These are phyloP conservation scores for Funneliformis mosseae DNA, from an alignment of 192 early-diverging fungal genomes.

Conservation along the genomic window DNA sequence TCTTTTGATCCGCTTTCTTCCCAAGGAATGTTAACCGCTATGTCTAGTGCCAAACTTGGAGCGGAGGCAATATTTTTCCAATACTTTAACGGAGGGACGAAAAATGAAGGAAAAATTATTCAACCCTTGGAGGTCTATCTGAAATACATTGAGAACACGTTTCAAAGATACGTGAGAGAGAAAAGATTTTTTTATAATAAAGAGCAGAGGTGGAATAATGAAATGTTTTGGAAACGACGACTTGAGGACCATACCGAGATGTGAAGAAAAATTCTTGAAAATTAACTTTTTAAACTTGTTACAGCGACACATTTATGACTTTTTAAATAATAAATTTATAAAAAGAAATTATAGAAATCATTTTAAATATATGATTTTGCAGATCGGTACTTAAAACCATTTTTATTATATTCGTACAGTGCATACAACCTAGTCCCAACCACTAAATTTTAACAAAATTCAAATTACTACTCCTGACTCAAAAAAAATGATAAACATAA, in stretches of 20 bases:
- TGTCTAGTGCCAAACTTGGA: conserved; percentile 19
- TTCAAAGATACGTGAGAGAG: conserved; percentile 7
- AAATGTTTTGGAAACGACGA: conserved; percentile 27
- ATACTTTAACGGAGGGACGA: neutral
- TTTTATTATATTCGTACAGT: too few relatives aligned
- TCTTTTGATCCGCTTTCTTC: conserved; percentile 33
- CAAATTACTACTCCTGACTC: too few relatives aligned
- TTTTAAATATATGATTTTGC: too few relatives aligned
- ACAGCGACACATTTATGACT: too few relatives aligned
- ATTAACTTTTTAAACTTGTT: too few relatives aligned
- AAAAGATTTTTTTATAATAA: conserved; percentile 31
- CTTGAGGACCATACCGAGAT: neutral
- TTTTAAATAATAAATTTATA: too few relatives aligned
- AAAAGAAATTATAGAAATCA: too few relatives aligned
- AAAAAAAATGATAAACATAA: too few relatives aligned
- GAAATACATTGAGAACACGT: neutral
- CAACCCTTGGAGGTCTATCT: conserved; percentile 17
- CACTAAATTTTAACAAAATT: too few relatives aligned
- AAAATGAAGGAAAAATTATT: neutral
- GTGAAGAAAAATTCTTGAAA: too few relatives aligned
- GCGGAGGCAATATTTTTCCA: conserved; percentile 31
- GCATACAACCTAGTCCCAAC: too few relatives aligned
- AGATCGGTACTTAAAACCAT: too few relatives aligned
- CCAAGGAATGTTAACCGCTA: conserved; percentile 26
- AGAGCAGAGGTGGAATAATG: conserved; percentile 24